phyloP scores from a whole-genome alignment of 78 protist species.

The Bigelowiella natans region DNA sequence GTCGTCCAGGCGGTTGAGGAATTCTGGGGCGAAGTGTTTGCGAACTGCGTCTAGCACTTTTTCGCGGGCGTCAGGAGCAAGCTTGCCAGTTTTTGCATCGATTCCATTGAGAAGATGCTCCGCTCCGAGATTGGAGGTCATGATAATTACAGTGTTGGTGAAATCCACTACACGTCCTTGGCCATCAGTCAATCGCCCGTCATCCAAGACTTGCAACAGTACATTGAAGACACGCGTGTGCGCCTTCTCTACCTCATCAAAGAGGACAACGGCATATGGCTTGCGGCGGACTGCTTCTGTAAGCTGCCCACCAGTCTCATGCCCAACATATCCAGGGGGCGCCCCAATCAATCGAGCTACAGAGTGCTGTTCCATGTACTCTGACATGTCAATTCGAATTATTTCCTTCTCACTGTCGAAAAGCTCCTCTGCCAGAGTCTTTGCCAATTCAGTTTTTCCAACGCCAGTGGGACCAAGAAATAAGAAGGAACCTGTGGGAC shows the following conservation, averaged over 20 bases:
- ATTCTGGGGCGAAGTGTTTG: conserved; percentile 82
- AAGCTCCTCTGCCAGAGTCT: conserved; percentile 59
- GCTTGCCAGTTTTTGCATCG: background rate
- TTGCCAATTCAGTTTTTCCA: conserved; percentile 94
- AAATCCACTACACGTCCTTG: conserved; percentile 90
- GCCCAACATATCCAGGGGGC: conserved; percentile 98
- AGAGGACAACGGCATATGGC: conserved; percentile 89
- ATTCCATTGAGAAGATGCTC: background rate
- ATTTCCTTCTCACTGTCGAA: conserved; percentile 81
- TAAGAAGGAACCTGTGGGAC: conserved; percentile 83
- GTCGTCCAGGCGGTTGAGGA: conserved; percentile 93
- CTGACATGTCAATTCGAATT: conserved; percentile 92
- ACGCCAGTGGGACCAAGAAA: conserved; percentile 70
- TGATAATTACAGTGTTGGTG: conserved; percentile 67
- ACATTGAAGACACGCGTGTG: conserved; percentile 79
- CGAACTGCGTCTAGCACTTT: conserved; percentile 56
- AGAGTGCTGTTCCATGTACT: conserved; percentile 87
- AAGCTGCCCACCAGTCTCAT: conserved; percentile 96
- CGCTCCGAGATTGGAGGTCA: conserved; percentile 83
- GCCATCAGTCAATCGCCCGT: conserved; percentile 93
- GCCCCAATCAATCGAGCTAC: conserved; percentile 92
- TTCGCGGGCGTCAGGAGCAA: background rate
- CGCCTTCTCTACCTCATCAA: conserved; percentile 95
- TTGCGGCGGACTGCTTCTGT: conserved; percentile 92
- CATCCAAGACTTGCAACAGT: conserved; percentile 87